Percentiles rank a stretch among this genome's conserved stretches.
phyloP scores from a whole-genome alignment of 2,329 filamentous ascomycete genomes.

The Neurospora sp. region DNA sequence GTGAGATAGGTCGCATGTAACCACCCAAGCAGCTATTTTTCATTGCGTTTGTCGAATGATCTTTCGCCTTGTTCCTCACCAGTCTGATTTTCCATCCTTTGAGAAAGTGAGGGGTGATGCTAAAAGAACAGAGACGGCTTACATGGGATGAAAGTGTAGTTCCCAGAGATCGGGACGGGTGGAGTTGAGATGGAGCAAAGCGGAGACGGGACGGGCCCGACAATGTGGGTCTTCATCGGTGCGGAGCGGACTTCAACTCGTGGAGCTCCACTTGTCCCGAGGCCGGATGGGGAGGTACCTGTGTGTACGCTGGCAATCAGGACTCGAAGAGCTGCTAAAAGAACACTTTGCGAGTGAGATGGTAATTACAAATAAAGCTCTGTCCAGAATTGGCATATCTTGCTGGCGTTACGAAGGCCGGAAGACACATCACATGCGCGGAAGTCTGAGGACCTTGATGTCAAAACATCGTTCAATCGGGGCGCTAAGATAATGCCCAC shows the following conservation, averaged over 20 bases:
- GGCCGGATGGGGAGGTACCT: background rate
- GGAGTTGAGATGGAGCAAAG: background rate
- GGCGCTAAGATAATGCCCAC: constrained; percentile 2
- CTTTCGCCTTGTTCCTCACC: background rate
- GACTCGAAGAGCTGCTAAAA: background rate
- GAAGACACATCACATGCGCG: background rate
- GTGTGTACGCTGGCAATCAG: background rate
- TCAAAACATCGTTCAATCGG: background rate
- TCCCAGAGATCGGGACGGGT: background rate
- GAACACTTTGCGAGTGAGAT: background rate
- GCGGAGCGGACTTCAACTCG: background rate
- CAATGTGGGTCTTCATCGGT: background rate
- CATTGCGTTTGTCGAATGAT: background rate
- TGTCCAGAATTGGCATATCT: background rate
- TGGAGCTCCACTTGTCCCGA: background rate
- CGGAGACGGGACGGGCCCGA: background rate
- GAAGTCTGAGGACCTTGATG: background rate
- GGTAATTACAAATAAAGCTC: background rate
- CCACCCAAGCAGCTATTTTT: background rate
- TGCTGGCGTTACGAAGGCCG: background rate
- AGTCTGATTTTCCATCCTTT: background rate
- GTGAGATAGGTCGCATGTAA: background rate
- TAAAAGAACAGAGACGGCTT: background rate
- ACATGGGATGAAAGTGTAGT: background rate
- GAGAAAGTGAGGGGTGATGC: background rate